Base-by-base conservation (phyloP, 208 protist genomes). In the Wallacemonas rigidus region DNA sequence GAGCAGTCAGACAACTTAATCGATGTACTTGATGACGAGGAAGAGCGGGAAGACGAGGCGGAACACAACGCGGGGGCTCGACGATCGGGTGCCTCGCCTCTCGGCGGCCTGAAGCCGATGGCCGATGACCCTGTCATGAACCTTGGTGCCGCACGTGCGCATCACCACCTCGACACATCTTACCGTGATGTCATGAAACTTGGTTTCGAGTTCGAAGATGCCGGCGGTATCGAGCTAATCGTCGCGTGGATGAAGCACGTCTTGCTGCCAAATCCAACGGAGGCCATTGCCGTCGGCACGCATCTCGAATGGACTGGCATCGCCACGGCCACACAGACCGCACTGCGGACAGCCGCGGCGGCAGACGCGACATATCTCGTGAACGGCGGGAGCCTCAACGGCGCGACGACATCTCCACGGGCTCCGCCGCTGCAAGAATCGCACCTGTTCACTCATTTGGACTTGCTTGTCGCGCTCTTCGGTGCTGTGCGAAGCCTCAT, bases 401-500 rank as follows among this genome's bases (percentile, higher is more conserved):
- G 26, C 26, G 26, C 26, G 26, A 26, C 26, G 26, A 26, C 26
- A 26, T 26, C 26, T 26, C 26, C 69, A 4, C 50, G 44, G 17
- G 41, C 70, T 6, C 61, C 82, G 48, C 71, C 68, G 17, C 71
- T 82, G 14, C 48, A 56, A 11, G 69, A 69, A 40, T 40, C 47
- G 36, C 57, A 67, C 60, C 60, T 78, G 1, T 48, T 40, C 12
- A 11, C 43, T 11, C 43, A 75, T 8, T 35, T 75, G 3, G 69
- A 83, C 54, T 55, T 85, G 7, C 55, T 88, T 15, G 47, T 72
- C 43, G 76, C 71, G 0, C 70, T 79, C 41, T 71, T 88, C 15
- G 56, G 67, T 38, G 75, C 70, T 63, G 48, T 79, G 38, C 72
- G 77, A 9, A 71, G 54, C 9, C 77, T 85, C 63, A 69, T 88